Evolutionary conservation across 169 alveolate genomes (phyloP).

Genomic region (Plasmodium gaboni): DNA sequence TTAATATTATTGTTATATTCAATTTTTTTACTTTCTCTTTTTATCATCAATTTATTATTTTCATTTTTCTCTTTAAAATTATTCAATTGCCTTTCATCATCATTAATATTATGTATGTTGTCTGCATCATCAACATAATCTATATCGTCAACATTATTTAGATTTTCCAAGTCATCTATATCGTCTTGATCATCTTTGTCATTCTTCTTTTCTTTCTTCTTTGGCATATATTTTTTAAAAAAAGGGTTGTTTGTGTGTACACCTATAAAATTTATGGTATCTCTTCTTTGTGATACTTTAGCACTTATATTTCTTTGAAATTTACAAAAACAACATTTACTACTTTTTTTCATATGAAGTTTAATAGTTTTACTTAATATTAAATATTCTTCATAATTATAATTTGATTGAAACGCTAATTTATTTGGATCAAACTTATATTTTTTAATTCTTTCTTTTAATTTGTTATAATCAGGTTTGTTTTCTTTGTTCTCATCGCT

Average conservation of each 20-base stretch:
- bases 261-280: slow-evolving; percentile 40
- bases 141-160: background rate
- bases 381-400: slow-evolving; percentile 60
- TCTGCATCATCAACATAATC: background rate
- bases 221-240: slow-evolving; percentile 67
- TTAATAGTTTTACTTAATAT: slow-evolving; percentile 17
- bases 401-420: slow-evolving; percentile 47
- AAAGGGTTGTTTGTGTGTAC: slow-evolving; percentile 16
- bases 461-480: background rate
- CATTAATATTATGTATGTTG: background rate
- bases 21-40: too few relatives aligned
- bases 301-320: slow-evolving; percentile 18
- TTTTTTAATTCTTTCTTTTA: slow-evolving; percentile 42
- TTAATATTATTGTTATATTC: too few relatives aligned
- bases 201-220: slow-evolving; percentile 25
- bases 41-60: too few relatives aligned
- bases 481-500: background rate
- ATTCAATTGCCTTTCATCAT: background rate
- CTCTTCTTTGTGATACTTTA: slow-evolving; percentile 30
- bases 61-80: background rate
- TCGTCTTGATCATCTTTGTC: background rate
- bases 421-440: slow-evolving; percentile 37
- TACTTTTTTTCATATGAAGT: slow-evolving; percentile 14
- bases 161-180: background rate
- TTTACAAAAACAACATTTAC: slow-evolving; percentile 9